Evolutionary conservation across 352 stramenopile genomes (phyloP).

Genomic region (Globisporangium camurandrum): DNA sequence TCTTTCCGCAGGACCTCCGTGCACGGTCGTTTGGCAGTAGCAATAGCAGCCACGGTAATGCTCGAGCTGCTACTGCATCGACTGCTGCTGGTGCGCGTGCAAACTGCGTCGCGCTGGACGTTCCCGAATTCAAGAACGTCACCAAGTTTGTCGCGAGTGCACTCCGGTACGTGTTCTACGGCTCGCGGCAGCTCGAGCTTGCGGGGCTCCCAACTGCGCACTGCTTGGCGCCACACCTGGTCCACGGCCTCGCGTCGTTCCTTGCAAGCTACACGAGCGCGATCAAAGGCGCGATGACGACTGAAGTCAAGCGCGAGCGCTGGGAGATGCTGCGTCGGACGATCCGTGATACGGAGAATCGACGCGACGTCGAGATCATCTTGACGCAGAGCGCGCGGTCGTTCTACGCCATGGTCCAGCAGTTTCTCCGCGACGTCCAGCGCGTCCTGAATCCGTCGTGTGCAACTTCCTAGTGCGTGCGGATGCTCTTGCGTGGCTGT

Average conservation of each 20-base stretch:
- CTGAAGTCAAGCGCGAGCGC: constrained; percentile 78
- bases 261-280: constrained; percentile 57
- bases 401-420: constrained; percentile 76
- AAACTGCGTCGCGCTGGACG: constrained; percentile 41
- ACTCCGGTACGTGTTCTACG: constrained; percentile 77
- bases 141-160: constrained; percentile 69
- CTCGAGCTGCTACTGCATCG: no score
- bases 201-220: constrained; percentile 67
- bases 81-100: constrained; percentile 1
- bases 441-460: constrained; percentile 76
- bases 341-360: constrained; percentile 67
- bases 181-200: constrained; percentile 67
- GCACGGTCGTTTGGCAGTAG: no score
- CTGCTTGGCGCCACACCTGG: constrained; percentile 58
- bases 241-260: constrained; percentile 47
- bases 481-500: neutral
- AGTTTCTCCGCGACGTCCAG: constrained; percentile 72
- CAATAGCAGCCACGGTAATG: no score
- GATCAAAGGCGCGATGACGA: constrained; percentile 55
- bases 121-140: constrained; percentile 72
- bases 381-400: constrained; percentile 69
- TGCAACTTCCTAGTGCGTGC: constrained; percentile 66
- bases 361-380: constrained; percentile 64
- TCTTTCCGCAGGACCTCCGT: constrained; percentile 46
- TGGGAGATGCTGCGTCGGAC: constrained; percentile 69